A percentile compares a stretch with the other conserved stretches of the same genome.
These are phyloP conservation scores for Brettanomyces anomalus DNA, from an alignment of 805 yeast species.

Conservation along the genomic window DNA sequence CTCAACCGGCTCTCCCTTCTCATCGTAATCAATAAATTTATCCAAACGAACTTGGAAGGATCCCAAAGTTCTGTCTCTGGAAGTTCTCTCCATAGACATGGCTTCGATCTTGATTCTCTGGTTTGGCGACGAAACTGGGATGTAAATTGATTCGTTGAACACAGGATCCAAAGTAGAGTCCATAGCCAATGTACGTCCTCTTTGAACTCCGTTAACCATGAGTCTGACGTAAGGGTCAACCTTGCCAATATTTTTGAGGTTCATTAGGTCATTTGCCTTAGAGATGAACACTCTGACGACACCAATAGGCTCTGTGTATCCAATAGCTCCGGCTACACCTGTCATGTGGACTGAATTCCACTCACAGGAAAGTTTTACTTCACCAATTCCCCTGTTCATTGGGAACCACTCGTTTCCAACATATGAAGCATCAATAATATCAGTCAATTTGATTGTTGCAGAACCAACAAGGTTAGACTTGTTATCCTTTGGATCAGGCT, in stretches of 20 bases:
- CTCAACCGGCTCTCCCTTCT: slow-evolving; percentile 51
- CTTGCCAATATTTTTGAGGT: slow-evolving; percentile 82
- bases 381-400: slow-evolving; percentile 61
- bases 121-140: slow-evolving; percentile 73
- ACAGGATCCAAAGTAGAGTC: slow-evolving; percentile 68
- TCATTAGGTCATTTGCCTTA: slow-evolving; percentile 66
- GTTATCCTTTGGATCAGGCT: slow-evolving; percentile 36
- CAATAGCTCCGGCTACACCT: slow-evolving; percentile 61
- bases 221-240: slow-evolving; percentile 88
- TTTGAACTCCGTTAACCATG: slow-evolving; percentile 64
- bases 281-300: slow-evolving; percentile 67
- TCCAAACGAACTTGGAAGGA: slow-evolving; percentile 60
- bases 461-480: slow-evolving; percentile 48
- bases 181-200: slow-evolving; percentile 65
- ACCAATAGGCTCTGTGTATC: slow-evolving; percentile 93
- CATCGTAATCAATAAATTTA: slow-evolving; percentile 62
- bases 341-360: slow-evolving; percentile 84
- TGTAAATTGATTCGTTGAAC: slow-evolving; percentile 77
- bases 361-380: slow-evolving; percentile 53
- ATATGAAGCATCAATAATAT: slow-evolving; percentile 67
- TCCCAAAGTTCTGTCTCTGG: slow-evolving; percentile 86
- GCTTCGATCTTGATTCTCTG: slow-evolving; percentile 80
- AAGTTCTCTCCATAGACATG: slow-evolving; percentile 77
- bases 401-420: slow-evolving; percentile 76
- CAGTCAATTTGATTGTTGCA: slow-evolving; percentile 46